Conservation (phyloP, 1,284 basidiomycete genomes). For the Pascua guehoae region DNA sequence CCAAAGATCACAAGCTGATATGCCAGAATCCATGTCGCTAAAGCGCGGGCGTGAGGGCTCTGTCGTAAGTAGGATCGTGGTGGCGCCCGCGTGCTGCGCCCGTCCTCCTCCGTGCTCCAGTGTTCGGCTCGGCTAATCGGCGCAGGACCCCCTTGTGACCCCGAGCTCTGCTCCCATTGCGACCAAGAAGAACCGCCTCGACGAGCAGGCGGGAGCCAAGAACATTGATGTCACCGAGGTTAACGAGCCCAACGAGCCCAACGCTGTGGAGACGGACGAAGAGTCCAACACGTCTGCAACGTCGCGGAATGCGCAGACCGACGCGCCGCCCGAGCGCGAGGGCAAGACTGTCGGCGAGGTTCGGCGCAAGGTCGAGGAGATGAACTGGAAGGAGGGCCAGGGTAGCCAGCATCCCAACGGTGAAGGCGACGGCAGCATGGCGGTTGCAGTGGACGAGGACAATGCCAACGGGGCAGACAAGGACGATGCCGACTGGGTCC, state of each 20-base stretch:
- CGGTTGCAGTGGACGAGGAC: constrained; percentile 7
- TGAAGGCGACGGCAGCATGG: constrained; percentile 8
- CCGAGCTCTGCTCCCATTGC: constrained; percentile 19
- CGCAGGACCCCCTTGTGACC: constrained; percentile 22
- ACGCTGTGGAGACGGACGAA: constrained; percentile 7
- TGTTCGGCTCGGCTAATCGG: constrained; percentile 1
- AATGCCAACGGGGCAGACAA: constrained; percentile 1
- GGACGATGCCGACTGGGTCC: constrained; percentile 16
- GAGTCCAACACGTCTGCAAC: neutral
- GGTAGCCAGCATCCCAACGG: constrained; percentile 4
- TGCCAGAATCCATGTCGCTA: constrained; percentile 27
- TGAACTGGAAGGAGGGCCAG: constrained; percentile 36
- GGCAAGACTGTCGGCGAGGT: constrained; percentile 41
- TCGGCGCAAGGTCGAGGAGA: constrained; percentile 42
- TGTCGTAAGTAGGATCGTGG: constrained; percentile 27
- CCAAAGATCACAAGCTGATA: neutral
- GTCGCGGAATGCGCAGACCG: neutral
- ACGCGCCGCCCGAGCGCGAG: constrained; percentile 5
- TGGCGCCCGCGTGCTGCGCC: neutral
- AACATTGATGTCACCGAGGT: no score
- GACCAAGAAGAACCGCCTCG: constrained; percentile 47
- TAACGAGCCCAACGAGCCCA: constrained; percentile 1
- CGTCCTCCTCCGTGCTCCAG: neutral
- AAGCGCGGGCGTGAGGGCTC: constrained; percentile 46
- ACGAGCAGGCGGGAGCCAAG: constrained; percentile 3